Base-by-base conservation (phyloP, 805 yeast species). In the Wickerhamiella occidentalis region DNA sequence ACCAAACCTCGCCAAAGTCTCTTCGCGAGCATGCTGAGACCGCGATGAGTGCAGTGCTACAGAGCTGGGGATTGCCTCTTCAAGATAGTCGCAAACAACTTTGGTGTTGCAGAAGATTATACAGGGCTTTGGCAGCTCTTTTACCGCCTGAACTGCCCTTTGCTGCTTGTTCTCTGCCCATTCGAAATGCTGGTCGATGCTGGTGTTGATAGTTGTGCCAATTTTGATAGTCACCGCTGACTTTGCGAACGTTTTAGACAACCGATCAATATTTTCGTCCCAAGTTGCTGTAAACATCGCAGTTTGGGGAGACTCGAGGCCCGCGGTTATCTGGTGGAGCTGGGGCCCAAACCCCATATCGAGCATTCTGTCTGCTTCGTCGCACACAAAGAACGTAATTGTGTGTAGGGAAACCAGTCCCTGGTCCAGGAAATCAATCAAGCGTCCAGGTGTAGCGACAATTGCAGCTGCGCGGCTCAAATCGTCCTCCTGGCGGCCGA, bases 271-370 rank as follows among this genome's bases (percentile, higher is more conserved):
- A 0, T 77, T 72, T 0, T 79, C 73, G 0, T 95, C 83, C 78
- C 90, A 79, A 0, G 98, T 92, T 0, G 97, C 97, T 0, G 96
- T 85, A 64, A 85, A 90, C 95, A 90, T 83, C 76, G 86, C 73
- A 0, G 94, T 85, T 45, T 79, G 80, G 47, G 81, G 58, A 33
- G 66, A 61, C 8, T 40, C 44, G n/a, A 37, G 26, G 0, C 63
- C 64, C 0, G 85, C 82, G 47, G 83, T 63, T 13, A 90, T 77
- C 38, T 73, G 70, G 19, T 73, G 74, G 43, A 90, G 75, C 59
- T 86, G 86, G 29, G 76, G 82, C 61, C 86, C 95, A 62, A 90
- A 90, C 3, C 96, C 96, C 77, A 90, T 74, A 62, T 87, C 95
- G 40, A 90, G 79, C 97, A 90, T 90, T 56, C 88, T 72, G 64